Percentiles rank a stretch among this genome's conserved stretches.
These are phyloP conservation scores for Aspergillus indologenus DNA, from an alignment of 495 filamentous ascomycete genomes.

Conservation along the genomic window DNA sequence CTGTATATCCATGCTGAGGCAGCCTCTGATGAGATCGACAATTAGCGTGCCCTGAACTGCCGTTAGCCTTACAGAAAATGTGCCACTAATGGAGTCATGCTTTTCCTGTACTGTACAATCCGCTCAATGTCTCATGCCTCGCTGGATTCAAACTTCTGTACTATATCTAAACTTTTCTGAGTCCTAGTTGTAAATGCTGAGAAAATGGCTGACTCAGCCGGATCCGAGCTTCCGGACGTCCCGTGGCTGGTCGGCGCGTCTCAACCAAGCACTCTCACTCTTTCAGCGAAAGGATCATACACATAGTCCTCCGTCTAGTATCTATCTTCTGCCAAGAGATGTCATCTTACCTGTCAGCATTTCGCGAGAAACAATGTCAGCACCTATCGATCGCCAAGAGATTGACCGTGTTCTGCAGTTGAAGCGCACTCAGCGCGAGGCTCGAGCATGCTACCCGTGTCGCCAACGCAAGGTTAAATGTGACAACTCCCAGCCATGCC, in stretches of 20 bases:
- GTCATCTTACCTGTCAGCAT: neutral
- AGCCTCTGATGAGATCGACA: neutral
- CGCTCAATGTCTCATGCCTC: too few relatives aligned
- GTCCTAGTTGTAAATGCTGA: too few relatives aligned
- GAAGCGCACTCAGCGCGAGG: constrained; percentile 33
- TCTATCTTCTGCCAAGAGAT: neutral
- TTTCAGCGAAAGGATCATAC: neutral
- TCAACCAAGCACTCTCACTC: neutral
- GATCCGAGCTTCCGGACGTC: neutral
- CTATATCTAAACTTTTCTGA: too few relatives aligned
- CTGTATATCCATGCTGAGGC: neutral
- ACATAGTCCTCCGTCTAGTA: neutral
- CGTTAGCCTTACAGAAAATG: neutral
- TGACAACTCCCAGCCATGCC: constrained; percentile 31
- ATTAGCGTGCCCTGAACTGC: neutral
- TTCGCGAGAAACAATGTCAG: neutral
- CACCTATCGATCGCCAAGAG: constrained; percentile 15
- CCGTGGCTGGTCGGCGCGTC: neutral
- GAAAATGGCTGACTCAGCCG: neutral
- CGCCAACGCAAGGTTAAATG: constrained; percentile 44
- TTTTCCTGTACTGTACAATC: too few relatives aligned
- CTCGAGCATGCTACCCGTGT: constrained; percentile 39
- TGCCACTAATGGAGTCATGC: too few relatives aligned
- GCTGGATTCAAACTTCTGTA: too few relatives aligned
- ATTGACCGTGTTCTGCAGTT: constrained; percentile 32